Conservation (phyloP, 2,329 filamentous ascomycete genomes). For the Nannizzia gypsea region DNA sequence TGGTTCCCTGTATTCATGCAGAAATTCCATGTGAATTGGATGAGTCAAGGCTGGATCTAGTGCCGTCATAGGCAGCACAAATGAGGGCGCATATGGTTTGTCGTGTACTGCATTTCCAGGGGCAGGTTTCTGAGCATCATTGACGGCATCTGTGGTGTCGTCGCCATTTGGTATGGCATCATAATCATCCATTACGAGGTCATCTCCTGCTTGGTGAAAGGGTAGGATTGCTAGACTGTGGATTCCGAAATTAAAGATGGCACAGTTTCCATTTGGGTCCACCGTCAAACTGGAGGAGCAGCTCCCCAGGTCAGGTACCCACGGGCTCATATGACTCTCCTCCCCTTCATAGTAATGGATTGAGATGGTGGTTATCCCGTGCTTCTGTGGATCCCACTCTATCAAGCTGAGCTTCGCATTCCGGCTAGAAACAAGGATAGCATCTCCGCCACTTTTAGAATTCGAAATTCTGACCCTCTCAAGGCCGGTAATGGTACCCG, state of each 20-base stretch:
- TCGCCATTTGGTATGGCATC: slow-evolving; percentile 68
- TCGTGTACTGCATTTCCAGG: slow-evolving; percentile 19
- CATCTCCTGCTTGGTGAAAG: slow-evolving; percentile 74
- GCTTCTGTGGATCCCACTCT: slow-evolving; percentile 78
- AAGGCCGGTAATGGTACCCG: slow-evolving; percentile 74
- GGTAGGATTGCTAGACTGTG: slow-evolving; percentile 87
- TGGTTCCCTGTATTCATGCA: slow-evolving; percentile 94
- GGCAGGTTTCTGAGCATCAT: slow-evolving; percentile 23
- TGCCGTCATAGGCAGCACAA: slow-evolving; percentile 79
- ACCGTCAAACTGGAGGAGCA: slow-evolving; percentile 73
- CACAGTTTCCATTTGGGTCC: slow-evolving; percentile 85
- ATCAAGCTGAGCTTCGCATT: slow-evolving; percentile 88
- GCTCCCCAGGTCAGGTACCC: slow-evolving; percentile 62
- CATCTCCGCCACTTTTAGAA: slow-evolving; percentile 70
- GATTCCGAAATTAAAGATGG: slow-evolving; percentile 80
- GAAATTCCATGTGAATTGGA: slow-evolving; percentile 80
- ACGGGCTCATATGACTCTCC: slow-evolving; percentile 70
- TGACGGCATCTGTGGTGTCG: slow-evolving; percentile 37
- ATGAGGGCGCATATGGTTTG: slow-evolving; percentile 78
- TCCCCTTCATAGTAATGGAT: slow-evolving; percentile 98
- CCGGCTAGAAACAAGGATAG: slow-evolving; percentile 69
- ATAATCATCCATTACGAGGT: slow-evolving; percentile 85
- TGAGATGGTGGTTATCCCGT: slow-evolving; percentile 73
- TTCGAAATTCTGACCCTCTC: slow-evolving; percentile 61
- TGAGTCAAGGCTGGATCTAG: slow-evolving; percentile 79